phyloP scores from a whole-genome alignment of 2,329 filamentous ascomycete species.

The Verruconis gallopava region DNA sequence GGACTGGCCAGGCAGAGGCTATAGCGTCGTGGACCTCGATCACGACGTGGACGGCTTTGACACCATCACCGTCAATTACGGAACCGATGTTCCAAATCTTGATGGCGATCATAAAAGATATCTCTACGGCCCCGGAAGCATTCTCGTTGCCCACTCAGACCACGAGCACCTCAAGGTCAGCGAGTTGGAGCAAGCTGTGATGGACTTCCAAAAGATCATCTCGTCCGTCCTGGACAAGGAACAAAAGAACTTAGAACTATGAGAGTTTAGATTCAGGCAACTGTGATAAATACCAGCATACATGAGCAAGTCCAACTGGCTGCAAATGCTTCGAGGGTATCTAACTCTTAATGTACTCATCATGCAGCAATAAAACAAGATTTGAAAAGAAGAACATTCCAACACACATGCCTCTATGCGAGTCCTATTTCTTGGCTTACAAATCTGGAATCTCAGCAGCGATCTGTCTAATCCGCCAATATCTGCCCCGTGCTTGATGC shows the following conservation, averaged over 20 bases:
- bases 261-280: too few species aligned
- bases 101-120: constrained; percentile 53
- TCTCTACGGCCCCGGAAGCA: constrained; percentile 53
- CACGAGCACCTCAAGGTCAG: constrained; percentile 65
- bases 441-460: too few species aligned
- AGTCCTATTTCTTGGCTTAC: too few species aligned
- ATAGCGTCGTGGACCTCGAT: constrained; percentile 65
- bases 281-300: too few species aligned
- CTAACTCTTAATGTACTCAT: too few species aligned
- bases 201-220: constrained; percentile 49
- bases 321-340: too few species aligned
- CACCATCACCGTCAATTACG: constrained; percentile 77
- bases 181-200: constrained; percentile 65
- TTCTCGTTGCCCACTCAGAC: constrained; percentile 77
- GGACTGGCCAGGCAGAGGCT: constrained; percentile 48
- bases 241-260: too few species aligned
- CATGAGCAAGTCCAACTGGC: too few species aligned
- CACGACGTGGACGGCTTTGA: constrained; percentile 80
- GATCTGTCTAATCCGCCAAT: not conserved
- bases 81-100: constrained; percentile 78
- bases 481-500: not conserved
- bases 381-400: too few species aligned
- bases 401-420: too few species aligned
- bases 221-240: not conserved
- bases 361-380: too few species aligned